Evolutionary conservation across 1,139 yeast genomes (phyloP).

Genomic region (Saccharomyces hybrid): DNA sequence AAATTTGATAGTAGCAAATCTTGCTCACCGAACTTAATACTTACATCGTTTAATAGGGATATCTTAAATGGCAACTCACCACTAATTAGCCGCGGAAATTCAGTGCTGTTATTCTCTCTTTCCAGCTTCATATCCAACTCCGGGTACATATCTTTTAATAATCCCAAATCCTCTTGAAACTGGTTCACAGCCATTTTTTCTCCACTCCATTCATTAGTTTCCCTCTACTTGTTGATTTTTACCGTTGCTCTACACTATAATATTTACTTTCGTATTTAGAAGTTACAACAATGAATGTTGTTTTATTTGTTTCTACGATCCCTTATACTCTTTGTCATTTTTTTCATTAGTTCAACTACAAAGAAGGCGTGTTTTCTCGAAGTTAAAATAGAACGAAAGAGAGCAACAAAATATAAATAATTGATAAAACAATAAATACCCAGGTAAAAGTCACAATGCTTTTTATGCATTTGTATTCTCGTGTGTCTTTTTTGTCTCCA

Average conservation of each 20-base stretch:
- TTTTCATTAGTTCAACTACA: background rate
- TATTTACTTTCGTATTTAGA: background rate
- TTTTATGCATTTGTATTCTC: too few relatives aligned
- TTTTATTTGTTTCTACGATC: background rate
- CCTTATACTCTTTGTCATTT: background rate
- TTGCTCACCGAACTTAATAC: constrained; percentile 7
- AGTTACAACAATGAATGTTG: too few relatives aligned
- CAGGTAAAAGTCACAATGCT: too few relatives aligned
- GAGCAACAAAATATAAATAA: background rate
- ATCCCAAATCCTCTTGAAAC: constrained; percentile 39
- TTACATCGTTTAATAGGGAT: constrained; percentile 6
- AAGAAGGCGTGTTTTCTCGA: background rate
- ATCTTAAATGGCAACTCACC: constrained; percentile 17
- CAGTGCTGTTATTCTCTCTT: background rate
- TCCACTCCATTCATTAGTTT: background rate
- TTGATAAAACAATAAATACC: background rate
- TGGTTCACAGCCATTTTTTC: background rate
- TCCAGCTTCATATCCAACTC: constrained; percentile 31
- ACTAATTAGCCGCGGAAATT: constrained; percentile 7
- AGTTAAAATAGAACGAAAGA: too few relatives aligned
- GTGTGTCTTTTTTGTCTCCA: too few relatives aligned
- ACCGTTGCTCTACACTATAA: background rate
- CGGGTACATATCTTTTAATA: constrained; percentile 45
- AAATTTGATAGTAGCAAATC: constrained; percentile 10
- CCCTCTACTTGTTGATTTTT: too few relatives aligned